phyloP scores from a whole-genome alignment of 768 basidiomycete species.

The Termitomyces sp. region DNA sequence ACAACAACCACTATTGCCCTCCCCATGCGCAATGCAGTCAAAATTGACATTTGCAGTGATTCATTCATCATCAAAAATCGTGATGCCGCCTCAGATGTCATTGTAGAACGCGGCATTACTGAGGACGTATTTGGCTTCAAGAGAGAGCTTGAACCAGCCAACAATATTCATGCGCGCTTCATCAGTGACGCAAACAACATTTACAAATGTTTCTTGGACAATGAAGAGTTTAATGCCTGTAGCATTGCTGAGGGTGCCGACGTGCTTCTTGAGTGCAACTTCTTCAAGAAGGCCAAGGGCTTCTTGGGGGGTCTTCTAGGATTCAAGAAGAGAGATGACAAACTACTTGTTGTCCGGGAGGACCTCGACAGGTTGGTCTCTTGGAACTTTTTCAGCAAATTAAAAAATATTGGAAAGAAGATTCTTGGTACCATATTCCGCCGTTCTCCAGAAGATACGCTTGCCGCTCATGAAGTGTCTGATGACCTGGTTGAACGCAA shows the following conservation, averaged over 20 bases:
- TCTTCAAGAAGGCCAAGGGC: neutral
- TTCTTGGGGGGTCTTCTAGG: neutral
- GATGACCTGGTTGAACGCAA: neutral
- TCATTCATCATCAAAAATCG: conserved; percentile 1
- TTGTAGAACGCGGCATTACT: neutral
- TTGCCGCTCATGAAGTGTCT: neutral
- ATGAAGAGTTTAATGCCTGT: neutral
- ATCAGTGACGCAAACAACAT: neutral
- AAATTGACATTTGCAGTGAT: too few relatives aligned
- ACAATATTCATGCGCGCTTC: conserved; percentile 1
- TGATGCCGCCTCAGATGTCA: too few relatives aligned
- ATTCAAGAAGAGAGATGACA: neutral
- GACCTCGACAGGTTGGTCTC: neutral
- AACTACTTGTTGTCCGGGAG: neutral
- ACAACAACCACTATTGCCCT: conserved; percentile 3
- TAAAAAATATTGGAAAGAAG: neutral
- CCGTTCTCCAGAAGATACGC: neutral
- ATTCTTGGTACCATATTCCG: neutral
- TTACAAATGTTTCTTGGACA: neutral
- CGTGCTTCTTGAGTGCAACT: neutral
- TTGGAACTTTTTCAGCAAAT: neutral
- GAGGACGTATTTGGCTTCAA: neutral
- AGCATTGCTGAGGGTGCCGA: neutral
- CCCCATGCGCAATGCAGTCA: neutral
- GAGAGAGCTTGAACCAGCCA: neutral